Base-by-base conservation (phyloP, 345 rosid genomes). In the Syzygium jambos region DNA sequence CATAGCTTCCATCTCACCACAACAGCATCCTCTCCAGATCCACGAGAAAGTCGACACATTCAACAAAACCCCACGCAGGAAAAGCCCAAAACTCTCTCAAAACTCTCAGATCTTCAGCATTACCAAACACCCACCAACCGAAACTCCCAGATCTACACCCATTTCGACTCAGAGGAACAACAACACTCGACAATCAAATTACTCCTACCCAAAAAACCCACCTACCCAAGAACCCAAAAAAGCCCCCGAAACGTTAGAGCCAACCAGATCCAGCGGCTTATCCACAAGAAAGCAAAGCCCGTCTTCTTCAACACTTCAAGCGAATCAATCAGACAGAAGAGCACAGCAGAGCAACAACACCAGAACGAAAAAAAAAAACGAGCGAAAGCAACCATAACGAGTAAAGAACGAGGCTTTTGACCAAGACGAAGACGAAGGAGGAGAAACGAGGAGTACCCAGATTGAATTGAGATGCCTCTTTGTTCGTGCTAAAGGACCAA, bases 401-500 rank as follows among this genome's bases (percentile, higher is more conserved):
- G 83, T 29, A 51, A 51, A 51, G 34, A 59, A 86, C 19, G 53
- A 30, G 15, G 41, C 53, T 78, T 55, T 52, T 52, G 16, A 54
- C 30, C 29, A 43, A 23, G n/a, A 17, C 54, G 85, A 59, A 23
- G 54, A 17, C n/a, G 53, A 30, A 22, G 41, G 51, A 51, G 54
- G 34, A n/a, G 43, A 6, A n/a, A 43, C n/a, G 87, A 23, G 61
- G 29, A 11, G 9, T 84, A 84, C 86, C 61, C 21, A 16, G 30
- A 84, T 51, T 43, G 63, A 73, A 38, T 73, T 2, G 25, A 73
- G 68, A 77, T 6, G 21, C 61, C 61, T 29, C 86, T 87, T 52
- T 23, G 89, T 65, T 59, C 83, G 88, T 87, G 65, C 52, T 46
- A 51, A 30, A 55, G 55, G 88, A 80, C 51, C 84, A 87, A 68